phyloP scores from a whole-genome alignment of 805 yeast genomes.

The Metschnikowia corniflorae region DNA sequence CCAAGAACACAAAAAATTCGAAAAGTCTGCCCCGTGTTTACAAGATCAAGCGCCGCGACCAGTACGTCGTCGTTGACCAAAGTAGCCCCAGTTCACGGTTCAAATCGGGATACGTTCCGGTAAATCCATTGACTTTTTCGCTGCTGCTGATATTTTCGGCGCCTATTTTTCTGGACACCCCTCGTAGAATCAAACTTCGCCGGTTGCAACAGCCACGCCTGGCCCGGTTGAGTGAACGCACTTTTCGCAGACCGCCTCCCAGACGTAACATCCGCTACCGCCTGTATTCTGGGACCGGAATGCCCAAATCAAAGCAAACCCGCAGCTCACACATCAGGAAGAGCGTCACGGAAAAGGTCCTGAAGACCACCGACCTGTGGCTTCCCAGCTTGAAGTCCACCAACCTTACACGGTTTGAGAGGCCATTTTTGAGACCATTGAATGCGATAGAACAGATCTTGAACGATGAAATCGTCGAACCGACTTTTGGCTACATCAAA shows the following conservation, averaged over 20 bases:
- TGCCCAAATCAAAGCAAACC: slow-evolving; percentile 13
- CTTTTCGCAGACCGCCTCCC: slow-evolving; percentile 3
- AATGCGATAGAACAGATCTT: slow-evolving; percentile 39
- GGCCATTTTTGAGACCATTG: slow-evolving; percentile 51
- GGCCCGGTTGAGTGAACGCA: slow-evolving; percentile 7
- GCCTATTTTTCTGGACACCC: not conserved
- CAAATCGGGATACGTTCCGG: slow-evolving; percentile 12
- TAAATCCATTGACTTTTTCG: not conserved
- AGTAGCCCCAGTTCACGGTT: slow-evolving; percentile 3
- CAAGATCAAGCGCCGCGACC: slow-evolving; percentile 6
- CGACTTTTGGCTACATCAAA: slow-evolving; percentile 34
- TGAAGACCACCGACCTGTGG: slow-evolving; percentile 52
- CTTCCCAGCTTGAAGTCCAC: slow-evolving; percentile 59
- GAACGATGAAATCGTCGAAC: slow-evolving; percentile 30
- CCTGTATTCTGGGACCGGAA: slow-evolving; percentile 24
- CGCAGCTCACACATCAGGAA: slow-evolving; percentile 52
- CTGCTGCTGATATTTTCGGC: slow-evolving; percentile 3
- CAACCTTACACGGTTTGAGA: slow-evolving; percentile 46
- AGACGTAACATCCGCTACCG: not conserved
- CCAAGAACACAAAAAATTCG: slow-evolving; percentile 7
- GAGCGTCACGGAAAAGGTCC: slow-evolving; percentile 48
- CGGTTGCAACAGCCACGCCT: slow-evolving; percentile 1
- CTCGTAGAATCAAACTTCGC: slow-evolving; percentile 1
- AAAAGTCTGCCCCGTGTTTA: slow-evolving; percentile 8
- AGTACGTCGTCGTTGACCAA: slow-evolving; percentile 2